Evolutionary conservation across 352 stramenopile species (phyloP).

Genomic region (Globisporangium acanthophoron): DNA sequence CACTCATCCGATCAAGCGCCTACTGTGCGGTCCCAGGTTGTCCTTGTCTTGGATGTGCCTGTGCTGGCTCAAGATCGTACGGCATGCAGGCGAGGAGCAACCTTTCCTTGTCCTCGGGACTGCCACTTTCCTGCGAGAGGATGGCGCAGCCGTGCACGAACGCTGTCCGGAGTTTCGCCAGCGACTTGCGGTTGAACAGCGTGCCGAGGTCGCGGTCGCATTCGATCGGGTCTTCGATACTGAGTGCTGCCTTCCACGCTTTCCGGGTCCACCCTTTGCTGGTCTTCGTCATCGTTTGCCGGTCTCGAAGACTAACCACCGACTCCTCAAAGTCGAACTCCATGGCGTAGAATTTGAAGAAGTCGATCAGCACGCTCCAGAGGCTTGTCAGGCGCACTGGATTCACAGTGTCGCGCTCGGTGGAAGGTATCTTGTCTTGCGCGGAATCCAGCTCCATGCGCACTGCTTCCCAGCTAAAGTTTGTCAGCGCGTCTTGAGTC

Average conservation of each 20-base stretch:
- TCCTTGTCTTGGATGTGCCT: not conserved
- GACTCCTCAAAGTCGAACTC: constrained; percentile 64
- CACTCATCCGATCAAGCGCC: no score
- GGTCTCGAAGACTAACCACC: constrained; percentile 53
- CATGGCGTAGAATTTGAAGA: constrained; percentile 72
- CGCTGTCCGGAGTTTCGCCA: constrained; percentile 43
- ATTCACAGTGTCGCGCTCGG: no score
- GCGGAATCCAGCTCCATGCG: constrained; percentile 12
- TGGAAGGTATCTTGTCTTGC: not conserved
- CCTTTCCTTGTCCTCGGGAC: not conserved
- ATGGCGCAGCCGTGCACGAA: constrained; percentile 42
- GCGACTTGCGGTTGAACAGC: constrained; percentile 53
- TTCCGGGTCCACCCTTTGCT: constrained; percentile 45
- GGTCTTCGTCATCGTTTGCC: constrained; percentile 24
- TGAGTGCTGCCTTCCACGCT: constrained; percentile 33
- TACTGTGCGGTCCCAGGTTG: no score
- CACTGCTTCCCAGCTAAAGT: constrained; percentile 19
- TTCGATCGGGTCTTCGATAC: constrained; percentile 81
- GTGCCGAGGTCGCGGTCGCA: constrained; percentile 55
- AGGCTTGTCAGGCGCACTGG: not conserved
- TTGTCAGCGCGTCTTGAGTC: constrained; percentile 13
- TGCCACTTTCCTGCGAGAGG: constrained; percentile 13
- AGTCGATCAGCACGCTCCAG: constrained; percentile 38
- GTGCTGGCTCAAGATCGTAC: constrained; percentile 8
- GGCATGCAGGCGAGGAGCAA: constrained; percentile 5